Percentiles rank a stretch among this genome's conserved stretches.
These are phyloP conservation scores for Asterella californica DNA, from an alignment of 225 moss, liverwort and hornwort genomes.

Conservation along the genomic window DNA sequence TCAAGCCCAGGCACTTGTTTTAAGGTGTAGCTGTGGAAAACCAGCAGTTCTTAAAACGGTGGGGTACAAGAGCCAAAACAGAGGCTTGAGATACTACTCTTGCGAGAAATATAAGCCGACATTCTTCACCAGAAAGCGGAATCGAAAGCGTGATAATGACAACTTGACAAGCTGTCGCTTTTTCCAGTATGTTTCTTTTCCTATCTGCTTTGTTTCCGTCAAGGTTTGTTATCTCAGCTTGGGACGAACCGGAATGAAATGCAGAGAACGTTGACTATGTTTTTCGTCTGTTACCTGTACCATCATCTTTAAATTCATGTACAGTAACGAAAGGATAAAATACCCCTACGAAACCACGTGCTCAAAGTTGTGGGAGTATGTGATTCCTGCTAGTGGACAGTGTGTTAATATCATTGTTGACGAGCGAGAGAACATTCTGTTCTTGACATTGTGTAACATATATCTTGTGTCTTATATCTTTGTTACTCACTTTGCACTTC, in stretches of 20 bases:
- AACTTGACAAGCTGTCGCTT: constrained; percentile 19
- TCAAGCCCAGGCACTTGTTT: not conserved
- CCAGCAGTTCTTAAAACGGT: constrained; percentile 19
- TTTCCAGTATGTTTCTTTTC: constrained; percentile 18
- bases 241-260: not conserved
- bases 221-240: not conserved
- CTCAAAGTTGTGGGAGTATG: not conserved
- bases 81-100: constrained; percentile 21
- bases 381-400: not conserved
- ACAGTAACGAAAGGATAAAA: too few species aligned
- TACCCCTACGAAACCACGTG: not conserved
- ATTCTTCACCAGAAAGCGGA: constrained; percentile 20
- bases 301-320: not conserved
- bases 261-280: not conserved
- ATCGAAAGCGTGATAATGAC: constrained; percentile 10
- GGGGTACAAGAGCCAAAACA: constrained; percentile 18
- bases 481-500: too few species aligned
- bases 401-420: not conserved
- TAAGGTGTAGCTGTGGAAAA: constrained; percentile 15
- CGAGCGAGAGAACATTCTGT: not conserved
- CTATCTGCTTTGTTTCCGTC: not conserved
- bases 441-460: not conserved
- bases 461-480: too few species aligned
- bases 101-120: constrained; percentile 21
- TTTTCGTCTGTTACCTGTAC: not conserved